Conservation (phyloP, 495 filamentous ascomycete genomes). For the Penicillium soppii region DNA sequence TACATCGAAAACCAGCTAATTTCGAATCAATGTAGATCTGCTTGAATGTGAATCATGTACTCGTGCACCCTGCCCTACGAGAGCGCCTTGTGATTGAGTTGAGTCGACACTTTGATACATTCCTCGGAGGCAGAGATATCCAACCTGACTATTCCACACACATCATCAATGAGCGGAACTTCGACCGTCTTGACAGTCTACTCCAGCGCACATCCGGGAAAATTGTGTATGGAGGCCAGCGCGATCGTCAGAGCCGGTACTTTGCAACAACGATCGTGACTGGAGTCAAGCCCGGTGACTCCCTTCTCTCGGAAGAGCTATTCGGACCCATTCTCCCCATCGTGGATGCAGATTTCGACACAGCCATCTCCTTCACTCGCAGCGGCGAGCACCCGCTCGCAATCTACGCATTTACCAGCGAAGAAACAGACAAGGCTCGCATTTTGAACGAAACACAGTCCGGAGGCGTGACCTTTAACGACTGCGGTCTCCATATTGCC, state of each 20-base stretch:
- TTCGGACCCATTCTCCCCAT: conserved; percentile 85
- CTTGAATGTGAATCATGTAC: conserved; percentile 77
- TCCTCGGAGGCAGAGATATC: conserved; percentile 60
- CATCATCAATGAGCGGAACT: conserved; percentile 78
- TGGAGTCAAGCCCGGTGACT: conserved; percentile 62
- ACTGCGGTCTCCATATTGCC: conserved; percentile 64
- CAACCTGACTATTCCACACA: conserved; percentile 63
- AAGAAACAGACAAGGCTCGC: conserved; percentile 59
- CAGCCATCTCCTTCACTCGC: conserved; percentile 68
- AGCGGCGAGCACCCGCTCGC: conserved; percentile 62
- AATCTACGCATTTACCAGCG: conserved; percentile 74
- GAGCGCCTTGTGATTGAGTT: conserved; percentile 66
- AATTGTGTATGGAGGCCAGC: conserved; percentile 71
- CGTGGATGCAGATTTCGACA: conserved; percentile 64
- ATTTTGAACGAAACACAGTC: conserved; percentile 61
- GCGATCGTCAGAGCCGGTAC: conserved; percentile 64
- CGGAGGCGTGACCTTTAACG: conserved; percentile 75
- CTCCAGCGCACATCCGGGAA: conserved; percentile 68
- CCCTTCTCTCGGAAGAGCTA: conserved; percentile 72
- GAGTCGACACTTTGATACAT: conserved; percentile 60
- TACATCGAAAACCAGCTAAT: neutral
- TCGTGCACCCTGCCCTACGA: conserved; percentile 68
- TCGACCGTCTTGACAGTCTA: conserved; percentile 73
- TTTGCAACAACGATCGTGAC: conserved; percentile 79
- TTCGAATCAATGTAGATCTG: conserved; percentile 49